Base-by-base conservation (phyloP, 352 stramenopile species). In the Globisporangium parvum region DNA sequence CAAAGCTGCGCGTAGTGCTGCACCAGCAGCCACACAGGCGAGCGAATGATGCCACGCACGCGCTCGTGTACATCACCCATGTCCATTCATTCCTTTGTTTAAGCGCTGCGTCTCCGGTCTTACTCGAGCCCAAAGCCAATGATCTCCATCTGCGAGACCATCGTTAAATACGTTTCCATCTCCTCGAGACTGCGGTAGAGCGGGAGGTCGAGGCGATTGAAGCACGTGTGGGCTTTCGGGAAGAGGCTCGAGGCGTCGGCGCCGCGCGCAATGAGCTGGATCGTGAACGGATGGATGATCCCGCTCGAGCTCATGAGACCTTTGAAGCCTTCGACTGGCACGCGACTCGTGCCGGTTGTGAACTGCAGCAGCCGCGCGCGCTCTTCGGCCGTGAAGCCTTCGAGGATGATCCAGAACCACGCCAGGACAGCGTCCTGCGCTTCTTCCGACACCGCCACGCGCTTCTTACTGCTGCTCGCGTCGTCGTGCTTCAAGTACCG, bases 121-220 rank as follows among this genome's bases (percentile, higher is more conserved):
- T 80, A 90, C 65, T 90, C 79, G 44, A 90, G 75, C 17, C 79
- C 79, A 69, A 90, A 90, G 21, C 79, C 79, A 26, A 80, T 72
- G 55, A 90, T 88, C 60, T 90, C 80, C 80, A 90, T 90, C 73
- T 86, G 75, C 48, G 73, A 77, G 24, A 91, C 81, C 65, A 91
- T 79, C 17, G 77, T 84, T 58, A 92, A 65, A 57, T 88, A 87
- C 44, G 71, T 83, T 55, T 92, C 77, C 55, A 92, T 63, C 60
- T 92, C 80, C 8, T 86, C 74, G 58, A 81, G 71, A 60, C 62
- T 59, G 49, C 65, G 65, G 63, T 92, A 92, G 47, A 87, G 59
- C 40, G 81, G 81, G 35, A 92, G 69, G 46, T 92, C 81, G 44
- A 92, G 77, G 20, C 83, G 71, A 56, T 93, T 93, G 57, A 93